Conservation (phyloP, 2,329 filamentous ascomycete genomes). For the Fusarium zealandicum region DNA sequence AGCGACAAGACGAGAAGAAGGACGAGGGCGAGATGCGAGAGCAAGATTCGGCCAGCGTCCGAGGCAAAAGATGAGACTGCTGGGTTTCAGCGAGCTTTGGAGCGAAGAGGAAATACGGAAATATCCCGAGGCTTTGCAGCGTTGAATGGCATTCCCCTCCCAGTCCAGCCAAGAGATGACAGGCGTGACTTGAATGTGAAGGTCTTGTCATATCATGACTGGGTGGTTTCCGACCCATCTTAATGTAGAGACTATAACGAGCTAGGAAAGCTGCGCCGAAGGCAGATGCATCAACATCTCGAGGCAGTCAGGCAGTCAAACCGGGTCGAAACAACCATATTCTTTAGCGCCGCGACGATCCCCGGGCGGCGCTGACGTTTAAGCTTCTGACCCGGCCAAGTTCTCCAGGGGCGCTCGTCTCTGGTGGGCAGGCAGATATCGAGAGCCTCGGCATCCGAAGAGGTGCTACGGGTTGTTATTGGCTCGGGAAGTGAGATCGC, state of each 20-base stretch:
- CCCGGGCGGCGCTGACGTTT: background rate
- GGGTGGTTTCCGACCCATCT: background rate
- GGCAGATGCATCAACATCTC: slow-evolving; percentile 10
- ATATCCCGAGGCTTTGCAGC: slow-evolving; percentile 2
- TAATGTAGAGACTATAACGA: slow-evolving; percentile 4
- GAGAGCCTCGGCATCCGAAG: slow-evolving; percentile 33
- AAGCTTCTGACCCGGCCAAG: background rate
- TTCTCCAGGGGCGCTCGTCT: too few relatives aligned
- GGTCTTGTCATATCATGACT: background rate
- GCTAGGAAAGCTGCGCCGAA: slow-evolving; percentile 12
- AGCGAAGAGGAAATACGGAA: background rate
- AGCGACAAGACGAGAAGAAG: background rate
- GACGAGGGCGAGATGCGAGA: slow-evolving; percentile 15
- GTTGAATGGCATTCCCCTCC: background rate
- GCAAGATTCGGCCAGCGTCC: slow-evolving; percentile 30
- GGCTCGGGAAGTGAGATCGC: slow-evolving; percentile 19
- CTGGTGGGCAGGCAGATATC: background rate
- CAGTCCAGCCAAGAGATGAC: slow-evolving; percentile 1
- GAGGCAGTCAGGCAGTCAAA: slow-evolving; percentile 10
- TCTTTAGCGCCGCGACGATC: slow-evolving; percentile 15
- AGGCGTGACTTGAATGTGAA: background rate
- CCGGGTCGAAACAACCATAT: slow-evolving; percentile 33
- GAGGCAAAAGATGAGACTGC: slow-evolving; percentile 10
- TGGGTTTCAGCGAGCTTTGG: background rate
- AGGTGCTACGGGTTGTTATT: slow-evolving; percentile 18